Conservation (phyloP, 345 rosid species). For the Salix purpurea region DNA sequence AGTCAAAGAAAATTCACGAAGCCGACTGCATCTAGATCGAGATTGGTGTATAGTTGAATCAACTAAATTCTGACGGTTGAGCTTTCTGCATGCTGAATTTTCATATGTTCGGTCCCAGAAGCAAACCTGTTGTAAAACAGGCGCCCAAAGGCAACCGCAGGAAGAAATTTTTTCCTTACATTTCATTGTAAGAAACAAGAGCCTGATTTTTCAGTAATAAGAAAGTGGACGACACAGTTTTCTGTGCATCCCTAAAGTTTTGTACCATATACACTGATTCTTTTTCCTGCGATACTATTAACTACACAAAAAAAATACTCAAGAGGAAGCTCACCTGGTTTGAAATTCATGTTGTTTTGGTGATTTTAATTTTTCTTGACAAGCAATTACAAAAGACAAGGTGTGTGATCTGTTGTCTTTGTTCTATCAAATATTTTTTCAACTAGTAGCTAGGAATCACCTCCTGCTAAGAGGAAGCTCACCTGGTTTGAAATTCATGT, state of each 20-base stretch:
- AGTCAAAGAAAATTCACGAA: not conserved
- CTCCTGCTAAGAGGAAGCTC: not conserved
- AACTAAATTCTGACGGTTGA: not conserved
- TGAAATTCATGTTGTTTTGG: too few relatives aligned
- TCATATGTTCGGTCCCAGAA: not conserved
- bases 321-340: not conserved
- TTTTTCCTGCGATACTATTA: constrained; percentile 1
- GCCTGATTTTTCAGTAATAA: not conserved
- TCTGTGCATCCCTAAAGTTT: constrained; percentile 18
- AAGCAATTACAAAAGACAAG: too few relatives aligned
- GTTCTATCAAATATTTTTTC: too few relatives aligned
- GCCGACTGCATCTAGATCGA: not conserved
- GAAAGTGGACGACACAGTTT: constrained; percentile 4
- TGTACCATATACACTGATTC: constrained; percentile 15
- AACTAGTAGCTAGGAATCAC: too few relatives aligned
- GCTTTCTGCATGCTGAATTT: not conserved
- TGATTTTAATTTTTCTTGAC: too few relatives aligned
- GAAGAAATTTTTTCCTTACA: not conserved
- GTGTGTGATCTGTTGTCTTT: too few relatives aligned
- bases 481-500: too few relatives aligned
- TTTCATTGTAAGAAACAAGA: not conserved
- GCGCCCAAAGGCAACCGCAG: not conserved
- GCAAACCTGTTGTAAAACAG: constrained; percentile 11
- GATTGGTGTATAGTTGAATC: not conserved
- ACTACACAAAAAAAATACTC: not conserved